Conservation (phyloP, 2,329 filamentous ascomycete genomes). For the Ascochyta fabae region DNA sequence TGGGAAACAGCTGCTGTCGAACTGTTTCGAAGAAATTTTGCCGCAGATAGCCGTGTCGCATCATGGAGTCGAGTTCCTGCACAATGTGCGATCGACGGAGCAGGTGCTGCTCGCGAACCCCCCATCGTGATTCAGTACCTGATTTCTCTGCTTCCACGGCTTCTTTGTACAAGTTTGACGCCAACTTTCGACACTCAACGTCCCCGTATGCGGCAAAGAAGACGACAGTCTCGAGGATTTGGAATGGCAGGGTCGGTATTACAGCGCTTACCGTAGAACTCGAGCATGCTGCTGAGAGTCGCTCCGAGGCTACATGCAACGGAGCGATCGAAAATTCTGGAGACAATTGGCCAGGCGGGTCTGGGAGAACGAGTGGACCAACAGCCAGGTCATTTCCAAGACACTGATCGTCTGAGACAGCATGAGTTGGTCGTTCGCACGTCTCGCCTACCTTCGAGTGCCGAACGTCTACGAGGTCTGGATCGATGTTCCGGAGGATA, state of each 20-base stretch:
- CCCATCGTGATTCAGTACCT: neutral
- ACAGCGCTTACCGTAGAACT: neutral
- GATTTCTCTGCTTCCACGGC: neutral
- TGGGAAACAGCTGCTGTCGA: conserved; percentile 4
- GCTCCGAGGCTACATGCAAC: neutral
- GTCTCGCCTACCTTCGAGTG: neutral
- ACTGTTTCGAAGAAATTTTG: neutral
- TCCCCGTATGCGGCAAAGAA: conserved; percentile 2
- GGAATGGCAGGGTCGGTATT: neutral
- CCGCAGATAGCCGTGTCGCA: neutral
- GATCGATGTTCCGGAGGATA: conserved; percentile 1
- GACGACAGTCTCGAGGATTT: neutral
- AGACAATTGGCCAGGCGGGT: too few relatives aligned
- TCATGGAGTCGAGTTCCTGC: neutral
- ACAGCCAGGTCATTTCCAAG: neutral
- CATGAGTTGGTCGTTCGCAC: neutral
- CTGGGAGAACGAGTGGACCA: neutral
- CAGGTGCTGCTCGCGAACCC: neutral
- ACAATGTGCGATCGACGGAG: neutral
- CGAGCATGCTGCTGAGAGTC: neutral
- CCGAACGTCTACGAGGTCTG: conserved; percentile 1
- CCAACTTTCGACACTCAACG: neutral
- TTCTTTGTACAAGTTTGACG: neutral
- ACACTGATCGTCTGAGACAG: neutral
- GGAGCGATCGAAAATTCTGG: neutral